Evolutionary conservation across 495 filamentous ascomycete genomes (phyloP).

Genomic region (Baudoinia panamericana): DNA sequence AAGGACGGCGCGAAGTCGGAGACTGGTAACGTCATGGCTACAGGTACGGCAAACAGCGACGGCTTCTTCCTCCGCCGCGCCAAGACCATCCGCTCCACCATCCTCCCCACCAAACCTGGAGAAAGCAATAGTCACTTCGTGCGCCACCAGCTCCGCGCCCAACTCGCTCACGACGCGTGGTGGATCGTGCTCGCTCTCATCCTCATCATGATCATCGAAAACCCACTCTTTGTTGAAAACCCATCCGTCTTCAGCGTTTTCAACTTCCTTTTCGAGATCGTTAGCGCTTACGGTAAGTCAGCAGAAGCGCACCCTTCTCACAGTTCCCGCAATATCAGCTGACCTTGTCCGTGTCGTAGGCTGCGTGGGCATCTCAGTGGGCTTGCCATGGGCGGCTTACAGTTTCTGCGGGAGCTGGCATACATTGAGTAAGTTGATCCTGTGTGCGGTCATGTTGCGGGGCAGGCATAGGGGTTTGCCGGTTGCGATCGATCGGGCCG

Average conservation of each 20-base stretch:
- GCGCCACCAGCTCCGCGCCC: slow-evolving; percentile 59
- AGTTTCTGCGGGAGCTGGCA: slow-evolving; percentile 65
- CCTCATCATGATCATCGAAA: slow-evolving; percentile 63
- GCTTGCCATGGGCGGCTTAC: slow-evolving; percentile 52
- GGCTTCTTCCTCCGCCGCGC: slow-evolving; percentile 11
- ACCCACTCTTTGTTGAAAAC: slow-evolving; percentile 46
- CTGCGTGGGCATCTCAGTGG: slow-evolving; percentile 68
- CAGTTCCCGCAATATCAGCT: no score
- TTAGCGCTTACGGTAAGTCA: slow-evolving; percentile 72
- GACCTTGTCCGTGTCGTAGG: no score
- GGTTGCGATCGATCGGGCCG: slow-evolving; percentile 67
- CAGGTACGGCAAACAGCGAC: background rate
- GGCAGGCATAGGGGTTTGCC: slow-evolving; percentile 70
- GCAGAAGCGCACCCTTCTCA: no score
- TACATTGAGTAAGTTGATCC: slow-evolving; percentile 56
- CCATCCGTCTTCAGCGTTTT: slow-evolving; percentile 65
- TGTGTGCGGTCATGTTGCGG: slow-evolving; percentile 64
- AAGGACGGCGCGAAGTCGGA: slow-evolving; percentile 1
- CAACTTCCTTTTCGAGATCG: slow-evolving; percentile 75
- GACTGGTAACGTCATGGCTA: background rate
- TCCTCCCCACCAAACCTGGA: slow-evolving; percentile 8
- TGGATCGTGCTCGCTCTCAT: slow-evolving; percentile 64
- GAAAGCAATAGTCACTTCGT: slow-evolving; percentile 40
- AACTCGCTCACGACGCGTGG: slow-evolving; percentile 80
- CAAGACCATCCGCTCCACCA: slow-evolving; percentile 11